Evolutionary conservation across 768 basidiomycete species (phyloP).

Genomic region (Hygrocybe coccinea): DNA sequence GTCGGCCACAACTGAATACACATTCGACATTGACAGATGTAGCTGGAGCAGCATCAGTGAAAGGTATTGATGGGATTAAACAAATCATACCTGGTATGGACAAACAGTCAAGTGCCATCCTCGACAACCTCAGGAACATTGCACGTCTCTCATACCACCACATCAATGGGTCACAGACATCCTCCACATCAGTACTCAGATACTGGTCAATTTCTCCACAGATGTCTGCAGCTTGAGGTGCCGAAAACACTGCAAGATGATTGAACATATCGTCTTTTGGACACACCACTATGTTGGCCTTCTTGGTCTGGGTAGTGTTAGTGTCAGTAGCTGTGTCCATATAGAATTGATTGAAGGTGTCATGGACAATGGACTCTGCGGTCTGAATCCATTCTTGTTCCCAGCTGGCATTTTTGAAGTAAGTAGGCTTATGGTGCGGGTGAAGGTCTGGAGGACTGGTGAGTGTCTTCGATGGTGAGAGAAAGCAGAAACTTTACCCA

Average conservation of each 20-base stretch:
- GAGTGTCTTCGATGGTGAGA: background rate
- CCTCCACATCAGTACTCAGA: conserved; percentile 5
- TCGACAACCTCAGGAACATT: conserved; percentile 19
- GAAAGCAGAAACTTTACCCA: conserved; percentile 14
- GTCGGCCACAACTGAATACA: conserved; percentile 23
- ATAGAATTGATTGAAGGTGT: background rate
- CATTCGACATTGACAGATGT: conserved; percentile 32
- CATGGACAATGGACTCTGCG: conserved; percentile 16
- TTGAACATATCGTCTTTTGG: conserved; percentile 13
- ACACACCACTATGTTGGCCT: background rate
- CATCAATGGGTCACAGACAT: background rate
- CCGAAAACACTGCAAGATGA: background rate
- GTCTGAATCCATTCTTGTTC: conserved; percentile 22
- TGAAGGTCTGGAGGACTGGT: conserved; percentile 22
- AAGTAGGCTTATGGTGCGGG: conserved; percentile 27
- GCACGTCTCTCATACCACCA: conserved; percentile 7
- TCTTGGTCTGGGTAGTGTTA: background rate
- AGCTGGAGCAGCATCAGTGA: conserved; percentile 14
- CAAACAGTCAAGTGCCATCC: conserved; percentile 31
- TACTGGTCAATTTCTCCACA: conserved; percentile 13
- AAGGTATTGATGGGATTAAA: conserved; percentile 5
- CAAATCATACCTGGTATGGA: conserved; percentile 25
- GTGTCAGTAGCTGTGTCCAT: background rate
- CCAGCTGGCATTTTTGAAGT: conserved; percentile 26
- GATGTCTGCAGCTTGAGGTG: conserved; percentile 1